A percentile compares a stretch with the other conserved stretches of the same genome.
Evolutionary conservation across 2,329 filamentous ascomycete genomes (phyloP).

Genomic region (Aspergillus piperis): DNA sequence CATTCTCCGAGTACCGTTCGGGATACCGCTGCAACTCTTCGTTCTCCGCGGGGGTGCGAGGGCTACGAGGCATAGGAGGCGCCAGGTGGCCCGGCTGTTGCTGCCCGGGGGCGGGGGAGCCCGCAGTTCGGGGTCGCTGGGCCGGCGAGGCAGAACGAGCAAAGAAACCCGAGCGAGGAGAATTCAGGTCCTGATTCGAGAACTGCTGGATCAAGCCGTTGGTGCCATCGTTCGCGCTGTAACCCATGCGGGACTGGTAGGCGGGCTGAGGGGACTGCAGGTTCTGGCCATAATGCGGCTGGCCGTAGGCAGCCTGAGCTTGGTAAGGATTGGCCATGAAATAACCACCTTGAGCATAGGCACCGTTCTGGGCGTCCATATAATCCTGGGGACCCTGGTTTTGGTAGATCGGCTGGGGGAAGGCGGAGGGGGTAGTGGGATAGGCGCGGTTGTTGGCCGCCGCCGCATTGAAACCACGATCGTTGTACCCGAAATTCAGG

Average conservation of each 20-base stretch:
- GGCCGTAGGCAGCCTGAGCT: constrained; percentile 53
- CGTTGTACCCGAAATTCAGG: constrained; percentile 57
- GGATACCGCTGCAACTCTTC: constrained; percentile 77
- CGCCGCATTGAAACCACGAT: constrained; percentile 60
- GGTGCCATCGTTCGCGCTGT: constrained; percentile 74
- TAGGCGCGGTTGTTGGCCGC: constrained; percentile 68
- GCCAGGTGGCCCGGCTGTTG: constrained; percentile 69
- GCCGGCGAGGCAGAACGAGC: constrained; percentile 68
- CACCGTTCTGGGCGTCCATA: constrained; percentile 52
- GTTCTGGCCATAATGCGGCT: constrained; percentile 56
- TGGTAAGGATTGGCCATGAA: constrained; percentile 64
- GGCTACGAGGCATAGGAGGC: constrained; percentile 63
- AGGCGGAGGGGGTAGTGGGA: constrained; percentile 90
- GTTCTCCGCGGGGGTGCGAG: constrained; percentile 59
- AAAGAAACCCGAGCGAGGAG: constrained; percentile 69
- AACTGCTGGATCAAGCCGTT: constrained; percentile 94
- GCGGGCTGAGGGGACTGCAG: constrained; percentile 59
- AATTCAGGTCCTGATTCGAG: constrained; percentile 89
- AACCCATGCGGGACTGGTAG: constrained; percentile 54
- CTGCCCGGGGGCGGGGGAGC: constrained; percentile 53
- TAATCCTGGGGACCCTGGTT: constrained; percentile 63
- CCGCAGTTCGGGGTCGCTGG: constrained; percentile 82
- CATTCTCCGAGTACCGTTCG: constrained; percentile 84
- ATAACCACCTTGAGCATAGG: constrained; percentile 54
- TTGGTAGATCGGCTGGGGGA: constrained; percentile 83